Conservation (phyloP, 2,329 filamentous ascomycete species). For the Aureobasidium musti region DNA sequence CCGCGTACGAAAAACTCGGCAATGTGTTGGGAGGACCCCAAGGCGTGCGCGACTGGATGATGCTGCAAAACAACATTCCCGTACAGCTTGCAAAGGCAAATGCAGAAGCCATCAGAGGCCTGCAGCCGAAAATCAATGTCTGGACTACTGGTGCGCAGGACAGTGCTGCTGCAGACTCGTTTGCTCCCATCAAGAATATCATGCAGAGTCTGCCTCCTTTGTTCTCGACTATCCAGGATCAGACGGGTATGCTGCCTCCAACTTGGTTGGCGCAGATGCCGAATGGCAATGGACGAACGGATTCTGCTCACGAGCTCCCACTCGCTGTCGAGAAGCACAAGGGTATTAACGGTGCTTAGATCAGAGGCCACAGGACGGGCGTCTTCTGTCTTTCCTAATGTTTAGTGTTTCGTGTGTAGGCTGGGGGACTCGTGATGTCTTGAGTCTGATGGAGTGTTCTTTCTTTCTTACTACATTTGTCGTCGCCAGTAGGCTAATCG, state of each 20-base stretch:
- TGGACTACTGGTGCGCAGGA: constrained; percentile 72
- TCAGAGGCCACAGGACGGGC: neutral
- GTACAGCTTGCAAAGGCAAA: constrained; percentile 77
- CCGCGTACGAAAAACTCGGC: constrained; percentile 75
- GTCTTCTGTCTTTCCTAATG: neutral
- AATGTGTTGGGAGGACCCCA: constrained; percentile 74
- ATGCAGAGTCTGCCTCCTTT: constrained; percentile 83
- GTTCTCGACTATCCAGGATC: constrained; percentile 82
- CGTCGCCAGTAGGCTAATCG: neutral
- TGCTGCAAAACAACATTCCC: constrained; percentile 82
- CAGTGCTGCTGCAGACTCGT: constrained; percentile 55
- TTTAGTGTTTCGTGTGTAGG: neutral
- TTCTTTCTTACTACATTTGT: neutral
- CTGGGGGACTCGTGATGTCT: neutral
- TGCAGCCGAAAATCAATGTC: constrained; percentile 86
- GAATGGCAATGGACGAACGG: constrained; percentile 34
- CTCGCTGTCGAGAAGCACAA: constrained; percentile 2
- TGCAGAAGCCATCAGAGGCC: constrained; percentile 69
- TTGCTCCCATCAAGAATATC: constrained; percentile 71
- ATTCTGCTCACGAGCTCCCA: constrained; percentile 36
- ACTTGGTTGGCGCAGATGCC: constrained; percentile 67
- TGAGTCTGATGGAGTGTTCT: neutral
- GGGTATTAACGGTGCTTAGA: neutral
- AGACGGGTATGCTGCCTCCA: constrained; percentile 79
- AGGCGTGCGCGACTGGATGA: constrained; percentile 79